phyloP scores from a whole-genome alignment of 352 stramenopile species.

The Blastocystis sp. region DNA sequence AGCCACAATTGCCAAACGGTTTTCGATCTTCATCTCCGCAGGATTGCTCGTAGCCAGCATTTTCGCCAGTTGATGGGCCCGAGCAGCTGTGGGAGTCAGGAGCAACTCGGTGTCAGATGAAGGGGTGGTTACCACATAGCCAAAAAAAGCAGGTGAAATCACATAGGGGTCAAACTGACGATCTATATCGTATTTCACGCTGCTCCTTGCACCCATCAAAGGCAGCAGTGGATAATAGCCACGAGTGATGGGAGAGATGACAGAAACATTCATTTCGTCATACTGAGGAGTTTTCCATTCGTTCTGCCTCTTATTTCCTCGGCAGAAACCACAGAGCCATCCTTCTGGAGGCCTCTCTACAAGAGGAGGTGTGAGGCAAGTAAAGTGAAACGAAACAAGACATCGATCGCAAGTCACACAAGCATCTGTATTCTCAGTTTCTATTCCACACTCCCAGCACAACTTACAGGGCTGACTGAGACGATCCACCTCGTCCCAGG shows the following conservation, averaged over 20 bases:
- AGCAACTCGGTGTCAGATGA: no score
- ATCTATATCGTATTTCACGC: background rate
- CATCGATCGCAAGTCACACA: constrained; percentile 13
- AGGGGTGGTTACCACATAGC: background rate
- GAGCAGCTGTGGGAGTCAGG: background rate
- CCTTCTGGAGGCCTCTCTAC: background rate
- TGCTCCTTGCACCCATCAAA: background rate
- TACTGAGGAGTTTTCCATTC: background rate
- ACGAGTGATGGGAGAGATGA: background rate
- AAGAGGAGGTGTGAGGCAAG: constrained; percentile 1
- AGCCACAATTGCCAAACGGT: background rate
- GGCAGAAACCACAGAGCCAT: constrained; percentile 43
- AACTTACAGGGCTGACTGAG: constrained; percentile 46
- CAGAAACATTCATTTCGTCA: background rate
- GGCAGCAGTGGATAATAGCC: background rate
- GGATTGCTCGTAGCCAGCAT: background rate
- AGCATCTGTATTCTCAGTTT: background rate
- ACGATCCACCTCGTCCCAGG: constrained; percentile 31
- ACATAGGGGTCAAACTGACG: background rate
- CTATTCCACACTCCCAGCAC: background rate
- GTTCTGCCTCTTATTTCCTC: background rate
- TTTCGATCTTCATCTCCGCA: background rate
- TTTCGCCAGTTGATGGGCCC: background rate
- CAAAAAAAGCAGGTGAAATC: background rate
- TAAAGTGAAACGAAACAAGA: constrained; percentile 25